Conservation (phyloP, 2,329 filamentous ascomycete species). For the Coniochaeta hoffmannii region DNA sequence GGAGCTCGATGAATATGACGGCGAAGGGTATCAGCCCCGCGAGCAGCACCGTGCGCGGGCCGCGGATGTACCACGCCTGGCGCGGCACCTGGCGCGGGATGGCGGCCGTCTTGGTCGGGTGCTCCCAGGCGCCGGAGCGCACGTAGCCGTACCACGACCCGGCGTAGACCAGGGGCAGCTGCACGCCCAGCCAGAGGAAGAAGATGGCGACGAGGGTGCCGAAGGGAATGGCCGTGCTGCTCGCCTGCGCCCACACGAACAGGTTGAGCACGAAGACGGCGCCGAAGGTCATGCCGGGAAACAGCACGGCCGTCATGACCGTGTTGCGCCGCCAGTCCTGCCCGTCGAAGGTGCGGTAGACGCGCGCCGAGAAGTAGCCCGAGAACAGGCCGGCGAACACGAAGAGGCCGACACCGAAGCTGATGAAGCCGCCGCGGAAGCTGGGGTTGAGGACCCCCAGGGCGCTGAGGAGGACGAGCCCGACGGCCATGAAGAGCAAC, state of each 20-base stretch:
- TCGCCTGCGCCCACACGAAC: conserved; percentile 86
- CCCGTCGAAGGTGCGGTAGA: conserved; percentile 80
- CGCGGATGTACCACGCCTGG: conserved; percentile 68
- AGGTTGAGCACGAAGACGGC: conserved; percentile 75
- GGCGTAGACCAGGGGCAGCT: conserved; percentile 75
- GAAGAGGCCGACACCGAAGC: conserved; percentile 75
- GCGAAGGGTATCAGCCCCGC: conserved; percentile 77
- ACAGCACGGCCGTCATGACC: conserved; percentile 66
- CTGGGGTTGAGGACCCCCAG: conserved; percentile 76
- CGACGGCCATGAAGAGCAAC: conserved; percentile 71
- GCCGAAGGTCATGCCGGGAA: conserved; percentile 70
- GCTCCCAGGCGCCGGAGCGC: conserved; percentile 62
- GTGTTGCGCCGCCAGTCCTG: conserved; percentile 69
- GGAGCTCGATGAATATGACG: conserved; percentile 79
- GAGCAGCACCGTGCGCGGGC: conserved; percentile 56
- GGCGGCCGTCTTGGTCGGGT: conserved; percentile 69
- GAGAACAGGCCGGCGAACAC: conserved; percentile 78
- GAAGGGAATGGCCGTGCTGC: conserved; percentile 80
- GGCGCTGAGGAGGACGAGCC: conserved; percentile 65
- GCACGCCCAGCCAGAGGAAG: conserved; percentile 75
- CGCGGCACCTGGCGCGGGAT: conserved; percentile 67
- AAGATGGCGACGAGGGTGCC: conserved; percentile 67
- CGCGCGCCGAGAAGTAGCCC: conserved; percentile 76
- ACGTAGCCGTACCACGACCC: conserved; percentile 73
- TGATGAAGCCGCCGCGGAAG: conserved; percentile 84